Evolutionary conservation across 176 grass and related monocot genomes (phyloP).

Genomic region (Zea luxurians): DNA sequence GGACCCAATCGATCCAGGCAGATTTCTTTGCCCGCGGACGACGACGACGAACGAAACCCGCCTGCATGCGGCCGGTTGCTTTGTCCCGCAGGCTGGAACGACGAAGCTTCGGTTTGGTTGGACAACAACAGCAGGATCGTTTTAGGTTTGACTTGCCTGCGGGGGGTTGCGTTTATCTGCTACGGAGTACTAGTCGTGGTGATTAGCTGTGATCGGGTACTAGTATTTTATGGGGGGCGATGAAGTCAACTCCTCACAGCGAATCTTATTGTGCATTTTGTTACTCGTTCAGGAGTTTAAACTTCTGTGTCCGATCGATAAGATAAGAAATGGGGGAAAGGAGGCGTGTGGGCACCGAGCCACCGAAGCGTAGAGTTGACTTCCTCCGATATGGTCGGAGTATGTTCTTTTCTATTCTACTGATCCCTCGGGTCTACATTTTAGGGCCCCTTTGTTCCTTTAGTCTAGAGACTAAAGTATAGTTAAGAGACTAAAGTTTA

Average conservation of each 20-base stretch:
- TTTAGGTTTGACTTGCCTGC: slow-evolving; percentile 39
- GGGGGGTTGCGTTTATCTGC: too few species aligned
- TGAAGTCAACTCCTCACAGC: slow-evolving; percentile 26
- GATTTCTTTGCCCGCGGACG: not conserved
- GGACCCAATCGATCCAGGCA: not conserved
- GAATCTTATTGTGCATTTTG: slow-evolving; percentile 26
- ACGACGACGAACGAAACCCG: not conserved
- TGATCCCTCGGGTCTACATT: too few species aligned
- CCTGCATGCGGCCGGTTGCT: not conserved
- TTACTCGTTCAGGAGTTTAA: too few species aligned
- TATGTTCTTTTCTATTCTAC: too few species aligned
- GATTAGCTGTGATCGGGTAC: not conserved
- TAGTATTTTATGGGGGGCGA: not conserved
- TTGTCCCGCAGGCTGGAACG: too few species aligned
- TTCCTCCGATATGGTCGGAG: too few species aligned
- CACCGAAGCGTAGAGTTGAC: not conserved
- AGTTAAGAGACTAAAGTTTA: too few species aligned
- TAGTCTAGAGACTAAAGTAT: too few species aligned
- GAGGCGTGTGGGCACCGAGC: not conserved
- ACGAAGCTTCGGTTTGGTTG: not conserved
- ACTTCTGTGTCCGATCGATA: too few species aligned
- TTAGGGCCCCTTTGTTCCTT: too few species aligned
- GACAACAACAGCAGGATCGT: not conserved
- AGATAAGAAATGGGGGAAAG: not conserved
- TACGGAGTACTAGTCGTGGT: too few species aligned